Percentiles rank a stretch among this genome's conserved stretches.
phyloP scores from a whole-genome alignment of 257 asterid genomes.

The Primulina tabacum region DNA sequence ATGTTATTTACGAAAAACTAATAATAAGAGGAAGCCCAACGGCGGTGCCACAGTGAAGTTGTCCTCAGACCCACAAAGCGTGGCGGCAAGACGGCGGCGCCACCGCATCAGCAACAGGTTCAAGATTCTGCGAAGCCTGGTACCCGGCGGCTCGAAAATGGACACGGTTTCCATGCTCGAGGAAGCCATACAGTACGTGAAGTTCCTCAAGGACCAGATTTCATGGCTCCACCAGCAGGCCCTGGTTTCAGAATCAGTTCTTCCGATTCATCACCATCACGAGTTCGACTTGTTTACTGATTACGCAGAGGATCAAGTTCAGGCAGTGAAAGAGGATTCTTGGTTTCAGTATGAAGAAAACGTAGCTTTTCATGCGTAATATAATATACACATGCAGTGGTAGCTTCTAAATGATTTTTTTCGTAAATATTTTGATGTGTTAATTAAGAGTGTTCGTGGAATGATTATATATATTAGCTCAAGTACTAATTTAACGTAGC shows the following conservation, averaged over 20 bases:
- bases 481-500: neutral
- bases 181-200: constrained; percentile 74
- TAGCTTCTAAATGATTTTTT: neutral
- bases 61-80: constrained; percentile 80
- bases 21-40: constrained; percentile 21
- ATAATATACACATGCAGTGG: neutral
- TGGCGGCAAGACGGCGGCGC: constrained; percentile 80
- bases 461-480: neutral
- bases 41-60: constrained; percentile 35
- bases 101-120: constrained; percentile 78
- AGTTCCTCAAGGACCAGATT: constrained; percentile 71
- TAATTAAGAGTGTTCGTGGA: no score
- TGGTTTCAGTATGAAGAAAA: constrained; percentile 31
- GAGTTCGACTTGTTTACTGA: constrained; percentile 3
- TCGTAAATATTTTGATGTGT: neutral
- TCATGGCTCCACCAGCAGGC: constrained; percentile 53
- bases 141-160: constrained; percentile 76
- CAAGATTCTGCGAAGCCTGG: constrained; percentile 71
- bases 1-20: neutral
- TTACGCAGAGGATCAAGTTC: constrained; percentile 15
- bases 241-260: constrained; percentile 27
- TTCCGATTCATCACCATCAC: constrained; percentile 16
- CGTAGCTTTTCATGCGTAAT: constrained; percentile 22
- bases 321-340: constrained; percentile 19
- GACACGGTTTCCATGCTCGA: constrained; percentile 84